Evolutionary conservation across 352 stramenopile genomes (phyloP), one percentile per base, ranked within the genome.

Genomic region (Globisporangium viniferum): DNA sequence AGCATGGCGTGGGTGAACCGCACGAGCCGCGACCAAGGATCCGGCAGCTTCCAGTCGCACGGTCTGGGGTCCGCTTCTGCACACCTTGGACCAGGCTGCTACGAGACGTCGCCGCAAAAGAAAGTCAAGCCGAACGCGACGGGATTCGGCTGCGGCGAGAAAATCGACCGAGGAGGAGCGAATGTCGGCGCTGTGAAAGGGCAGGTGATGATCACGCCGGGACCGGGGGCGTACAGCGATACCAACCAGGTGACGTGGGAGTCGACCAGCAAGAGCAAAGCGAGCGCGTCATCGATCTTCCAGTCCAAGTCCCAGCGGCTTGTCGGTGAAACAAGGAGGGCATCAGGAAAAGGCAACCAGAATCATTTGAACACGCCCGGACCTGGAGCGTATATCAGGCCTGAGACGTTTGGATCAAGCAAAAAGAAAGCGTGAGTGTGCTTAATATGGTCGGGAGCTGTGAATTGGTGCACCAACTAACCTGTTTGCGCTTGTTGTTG

Each of bases 1-100:
- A 56, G 59, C 53, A 92, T 92, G 84, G 84, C 84, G 65, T 92
- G 84, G 84, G 84, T 91, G 62, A 86, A 87, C 53, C 84, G 84
- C 44, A 90, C 84, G 61, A 84, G 67, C 9, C 81, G 84, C 8
- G 79, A 89, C 18, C 80, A 86, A 59, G 77, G 74, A 35, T 68
- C 71, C 3, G 75, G 76, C 3, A 80, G 72, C 35, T 71, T 88
- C 31, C 72, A 79, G 27, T 31, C 59, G 0, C 36, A 62, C 74
- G 75, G 3, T 59, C 64, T 6, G 60, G 41, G 41, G 41, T 49
- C 73, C 0, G 79, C 77, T 5, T 74, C 77, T 1, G 49, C 68
- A 5, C 75, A 82, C 22, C 62, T 92, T 5, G 84, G 84, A 2
- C 84, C 84, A 20, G 84, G 84, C 0, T 84, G 65, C 53, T 92